Evolutionary conservation across 1,284 basidiomycete genomes (phyloP), one percentile per base, ranked within the genome.

Genomic region (Puccinia coronata): DNA sequence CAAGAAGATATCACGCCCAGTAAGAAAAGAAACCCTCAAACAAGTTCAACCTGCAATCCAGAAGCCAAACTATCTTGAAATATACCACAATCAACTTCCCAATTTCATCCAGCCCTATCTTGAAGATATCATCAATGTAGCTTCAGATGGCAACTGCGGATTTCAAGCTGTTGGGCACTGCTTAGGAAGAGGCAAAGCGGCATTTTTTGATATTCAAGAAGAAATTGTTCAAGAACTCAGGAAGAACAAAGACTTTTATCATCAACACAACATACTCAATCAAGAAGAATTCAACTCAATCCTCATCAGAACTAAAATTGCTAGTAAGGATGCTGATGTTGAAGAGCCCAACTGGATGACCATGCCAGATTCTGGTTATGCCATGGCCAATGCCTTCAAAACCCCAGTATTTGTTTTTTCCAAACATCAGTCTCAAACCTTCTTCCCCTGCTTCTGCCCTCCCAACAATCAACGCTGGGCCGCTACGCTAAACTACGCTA

Each of bases 371-470:
- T 28, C n/a, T 25, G 67, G 67, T 5, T 5, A 70, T 3, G 1
- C n/a, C 3, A 5, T 70, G 41, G 67, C 67, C n/a, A 70, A 70
- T 49, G 43, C 39, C 9, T 70, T 49, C 43, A 39, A 70, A 14
- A 25, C 41, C 8, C 67, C 67, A 9, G n/a, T n/a, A n/a, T n/a
- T n/a, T n/a, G n/a, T n/a, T n/a, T n/a, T n/a, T n/a, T n/a, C n/a
- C n/a, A n/a, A 43, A 49, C 2, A 14, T 3, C 4, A 14, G 4
- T 70, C 67, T 49, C 43, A 47, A 47, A 18, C 41, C 41, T 70
- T 70, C 28, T 70, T 70, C 14, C 67, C 67, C 31, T 43, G 49
- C 39, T 70, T 70, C 12, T n/a, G n/a, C n/a, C n/a, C n/a, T n/a
- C n/a, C n/a, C n/a, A n/a, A n/a, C n/a, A n/a, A n/a, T n/a, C n/a